Evolutionary conservation across 495 filamentous ascomycete genomes (phyloP).

Genomic region (Lichina pygmaea): DNA sequence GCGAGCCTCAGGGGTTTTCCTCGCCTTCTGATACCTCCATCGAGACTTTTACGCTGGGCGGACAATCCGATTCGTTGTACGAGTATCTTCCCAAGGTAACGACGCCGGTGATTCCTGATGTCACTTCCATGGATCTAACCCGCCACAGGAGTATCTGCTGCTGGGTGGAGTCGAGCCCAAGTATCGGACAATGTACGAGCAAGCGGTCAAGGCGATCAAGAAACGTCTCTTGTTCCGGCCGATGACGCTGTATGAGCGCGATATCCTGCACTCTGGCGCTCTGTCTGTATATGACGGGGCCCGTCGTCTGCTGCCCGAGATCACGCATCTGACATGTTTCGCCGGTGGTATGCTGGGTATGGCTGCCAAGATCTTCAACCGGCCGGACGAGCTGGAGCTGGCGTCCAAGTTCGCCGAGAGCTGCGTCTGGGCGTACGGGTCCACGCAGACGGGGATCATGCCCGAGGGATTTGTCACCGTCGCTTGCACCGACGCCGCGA

Average conservation of each 20-base stretch:
- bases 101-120: constrained; percentile 12
- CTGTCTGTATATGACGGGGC: constrained; percentile 15
- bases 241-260: constrained; percentile 47
- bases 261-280: constrained; percentile 47
- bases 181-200: constrained; percentile 61
- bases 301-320: constrained; percentile 17
- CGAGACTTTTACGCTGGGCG: constrained; percentile 51
- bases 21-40: constrained; percentile 7
- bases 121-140: neutral
- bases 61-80: constrained; percentile 71
- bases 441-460: constrained; percentile 67
- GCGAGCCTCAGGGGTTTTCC: constrained; percentile 24
- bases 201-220: constrained; percentile 37
- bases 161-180: constrained; percentile 61
- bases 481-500: constrained; percentile 32
- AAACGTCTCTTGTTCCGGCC: constrained; percentile 63
- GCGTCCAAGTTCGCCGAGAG: constrained; percentile 68
- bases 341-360: constrained; percentile 83
- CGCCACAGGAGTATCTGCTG: constrained; percentile 27
- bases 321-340: constrained; percentile 68
- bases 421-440: constrained; percentile 81
- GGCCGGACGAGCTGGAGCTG: constrained; percentile 55
- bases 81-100: constrained; percentile 75
- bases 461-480: constrained; percentile 45
- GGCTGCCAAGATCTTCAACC: constrained; percentile 61